Evolutionary conservation across 352 stramenopile species (phyloP).

Genomic region (Globisporangium alternatum): DNA sequence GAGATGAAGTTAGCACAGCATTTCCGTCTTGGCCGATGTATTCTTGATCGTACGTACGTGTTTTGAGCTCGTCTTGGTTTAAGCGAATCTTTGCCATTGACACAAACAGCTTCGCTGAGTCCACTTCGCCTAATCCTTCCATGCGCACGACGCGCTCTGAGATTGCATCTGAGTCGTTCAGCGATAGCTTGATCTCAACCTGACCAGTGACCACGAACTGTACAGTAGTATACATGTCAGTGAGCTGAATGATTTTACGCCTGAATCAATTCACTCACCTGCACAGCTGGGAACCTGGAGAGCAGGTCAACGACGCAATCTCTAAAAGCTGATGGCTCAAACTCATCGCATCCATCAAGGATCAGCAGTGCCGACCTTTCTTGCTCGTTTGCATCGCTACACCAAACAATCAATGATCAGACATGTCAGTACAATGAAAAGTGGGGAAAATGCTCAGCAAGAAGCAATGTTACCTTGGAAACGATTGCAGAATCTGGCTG

Average conservation of each 20-base stretch:
- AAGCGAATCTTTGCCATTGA: conserved; percentile 39
- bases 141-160: conserved; percentile 29
- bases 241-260: not conserved
- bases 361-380: conserved; percentile 36
- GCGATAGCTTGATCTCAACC: conserved; percentile 25
- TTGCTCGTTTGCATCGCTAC: conserved; percentile 13
- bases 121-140: conserved; percentile 32
- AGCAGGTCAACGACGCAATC: conserved; percentile 43
- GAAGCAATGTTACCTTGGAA: conserved; percentile 29
- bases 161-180: conserved; percentile 15
- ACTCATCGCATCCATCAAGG: conserved; percentile 61
- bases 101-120: conserved; percentile 47
- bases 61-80: conserved; percentile 31
- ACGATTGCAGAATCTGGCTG: conserved; percentile 27
- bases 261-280: conserved; percentile 30
- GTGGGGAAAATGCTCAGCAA: not conserved
- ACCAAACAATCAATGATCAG: not conserved
- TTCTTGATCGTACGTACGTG: conserved; percentile 28
- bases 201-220: conserved; percentile 40
- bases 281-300: conserved; percentile 33
- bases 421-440: not conserved
- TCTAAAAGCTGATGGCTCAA: conserved; percentile 33
- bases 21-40: not conserved
- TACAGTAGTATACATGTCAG: not conserved
- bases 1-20: not conserved